Conservation (phyloP, 176 grass and related monocot genomes). For the Thinopyrum elongatum region DNA sequence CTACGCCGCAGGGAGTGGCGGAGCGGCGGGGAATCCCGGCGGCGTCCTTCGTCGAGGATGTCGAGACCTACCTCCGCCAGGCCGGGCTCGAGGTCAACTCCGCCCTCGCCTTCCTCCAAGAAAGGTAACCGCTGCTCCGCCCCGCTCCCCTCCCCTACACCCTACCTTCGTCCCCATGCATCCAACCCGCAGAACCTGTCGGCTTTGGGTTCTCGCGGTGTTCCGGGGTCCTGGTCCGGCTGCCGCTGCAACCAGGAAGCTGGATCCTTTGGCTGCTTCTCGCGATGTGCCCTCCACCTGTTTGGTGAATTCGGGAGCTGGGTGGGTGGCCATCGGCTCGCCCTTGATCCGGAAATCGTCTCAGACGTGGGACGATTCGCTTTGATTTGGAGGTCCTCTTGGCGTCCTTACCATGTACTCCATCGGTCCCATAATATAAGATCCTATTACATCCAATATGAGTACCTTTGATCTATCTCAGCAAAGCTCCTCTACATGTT, state of each 20-base stretch:
- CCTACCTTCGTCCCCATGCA: not conserved
- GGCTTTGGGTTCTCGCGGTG: not conserved
- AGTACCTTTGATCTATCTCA: not conserved
- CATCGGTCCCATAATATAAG: too few relatives aligned
- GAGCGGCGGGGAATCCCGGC: conserved; percentile 82
- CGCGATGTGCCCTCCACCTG: not conserved
- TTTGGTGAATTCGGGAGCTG: not conserved
- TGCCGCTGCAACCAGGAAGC: not conserved
- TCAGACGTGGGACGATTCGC: not conserved
- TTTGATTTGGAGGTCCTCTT: not conserved
- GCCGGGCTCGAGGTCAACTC: conserved; percentile 90
- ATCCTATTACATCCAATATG: too few relatives aligned
- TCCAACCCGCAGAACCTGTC: not conserved
- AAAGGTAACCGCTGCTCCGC: conserved; percentile 47
- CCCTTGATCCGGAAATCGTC: not conserved
- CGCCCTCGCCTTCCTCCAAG: conserved; percentile 90
- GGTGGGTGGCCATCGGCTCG: not conserved
- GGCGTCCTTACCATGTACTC: not conserved
- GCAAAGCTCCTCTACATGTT: not conserved
- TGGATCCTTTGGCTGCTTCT: conserved; percentile 14
- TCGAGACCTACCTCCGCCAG: conserved; percentile 80
- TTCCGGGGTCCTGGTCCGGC: not conserved
- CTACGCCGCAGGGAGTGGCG: conserved; percentile 34
- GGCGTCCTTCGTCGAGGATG: conserved; percentile 91
- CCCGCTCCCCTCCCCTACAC: not conserved